A percentile compares a stretch with the other conserved stretches of the same genome.
Conservation (phyloP, 2,329 filamentous ascomycete species). For the Venturia pyrina region DNA sequence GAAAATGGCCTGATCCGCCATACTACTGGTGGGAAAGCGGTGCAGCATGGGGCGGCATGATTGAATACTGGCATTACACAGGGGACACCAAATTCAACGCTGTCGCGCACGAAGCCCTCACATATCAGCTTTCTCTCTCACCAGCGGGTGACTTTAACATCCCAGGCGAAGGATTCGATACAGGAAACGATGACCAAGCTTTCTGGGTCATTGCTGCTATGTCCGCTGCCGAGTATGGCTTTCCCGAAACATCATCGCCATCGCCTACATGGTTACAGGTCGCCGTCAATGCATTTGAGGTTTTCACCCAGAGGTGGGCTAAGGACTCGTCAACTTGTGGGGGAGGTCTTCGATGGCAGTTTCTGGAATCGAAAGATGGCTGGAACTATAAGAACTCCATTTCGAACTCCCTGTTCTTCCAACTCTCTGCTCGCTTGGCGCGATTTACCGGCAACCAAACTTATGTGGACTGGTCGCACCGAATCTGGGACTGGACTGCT, state of each 20-base stretch:
- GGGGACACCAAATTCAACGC: conserved; percentile 31
- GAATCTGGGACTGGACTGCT: conserved; percentile 25
- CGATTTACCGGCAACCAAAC: conserved; percentile 34
- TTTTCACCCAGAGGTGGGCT: conserved; percentile 25
- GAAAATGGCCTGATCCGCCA: conserved; percentile 18
- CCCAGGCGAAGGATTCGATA: conserved; percentile 34
- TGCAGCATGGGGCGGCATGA: conserved; percentile 29
- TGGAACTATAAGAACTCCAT: conserved; percentile 35
- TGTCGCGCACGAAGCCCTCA: conserved; percentile 33
- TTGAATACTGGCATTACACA: conserved; percentile 34
- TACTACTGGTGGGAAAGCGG: conserved; percentile 36
- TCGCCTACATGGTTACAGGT: conserved; percentile 17
- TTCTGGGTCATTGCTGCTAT: conserved; percentile 50
- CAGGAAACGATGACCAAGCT: conserved; percentile 47
- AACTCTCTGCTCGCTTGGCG: conserved; percentile 33
- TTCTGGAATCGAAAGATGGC: conserved; percentile 37
- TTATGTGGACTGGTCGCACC: conserved; percentile 53
- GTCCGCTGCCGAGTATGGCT: conserved; percentile 44
- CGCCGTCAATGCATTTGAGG: conserved; percentile 29
- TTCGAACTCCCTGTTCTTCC: conserved; percentile 42
- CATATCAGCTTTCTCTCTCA: conserved; percentile 29
- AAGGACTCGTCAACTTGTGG: conserved; percentile 23
- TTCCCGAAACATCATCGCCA: conserved; percentile 27
- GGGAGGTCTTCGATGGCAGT: conserved; percentile 30
- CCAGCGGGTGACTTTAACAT: conserved; percentile 34